Percentiles rank a stretch among this genome's conserved stretches.
phyloP scores from a whole-genome alignment of 352 stramenopile genomes.

The Globisporangium recalcitrans region DNA sequence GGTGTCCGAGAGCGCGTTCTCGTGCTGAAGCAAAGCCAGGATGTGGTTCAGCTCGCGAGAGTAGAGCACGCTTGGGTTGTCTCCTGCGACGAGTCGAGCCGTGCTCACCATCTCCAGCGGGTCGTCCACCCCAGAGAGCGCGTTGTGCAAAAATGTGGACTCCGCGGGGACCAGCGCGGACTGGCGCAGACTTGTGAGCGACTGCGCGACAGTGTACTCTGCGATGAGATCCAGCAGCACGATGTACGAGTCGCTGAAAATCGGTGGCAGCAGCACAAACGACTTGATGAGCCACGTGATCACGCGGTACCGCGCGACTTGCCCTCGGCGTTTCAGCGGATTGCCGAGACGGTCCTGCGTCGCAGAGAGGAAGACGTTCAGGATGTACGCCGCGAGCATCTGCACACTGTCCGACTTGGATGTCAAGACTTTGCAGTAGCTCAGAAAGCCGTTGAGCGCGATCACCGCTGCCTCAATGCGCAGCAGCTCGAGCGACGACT shows the following conservation, averaged over 20 bases:
- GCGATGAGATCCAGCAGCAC: constrained; percentile 71
- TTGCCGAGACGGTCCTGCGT: constrained; percentile 59
- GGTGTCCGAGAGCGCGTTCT: constrained; percentile 75
- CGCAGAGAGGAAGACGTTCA: constrained; percentile 63
- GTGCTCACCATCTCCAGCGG: constrained; percentile 55
- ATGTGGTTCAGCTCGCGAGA: constrained; percentile 76
- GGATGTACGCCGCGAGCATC: constrained; percentile 60
- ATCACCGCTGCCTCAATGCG: constrained; percentile 79
- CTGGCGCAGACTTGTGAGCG: constrained; percentile 66
- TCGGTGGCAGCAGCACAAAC: constrained; percentile 62
- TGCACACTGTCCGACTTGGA: constrained; percentile 36
- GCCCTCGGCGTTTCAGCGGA: constrained; percentile 71
- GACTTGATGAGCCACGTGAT: constrained; percentile 76
- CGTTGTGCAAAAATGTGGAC: constrained; percentile 63
- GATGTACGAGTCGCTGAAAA: constrained; percentile 83
- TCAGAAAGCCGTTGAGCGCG: constrained; percentile 58
- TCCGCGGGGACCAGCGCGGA: constrained; percentile 45
- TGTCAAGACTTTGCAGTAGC: constrained; percentile 26
- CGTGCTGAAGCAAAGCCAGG: constrained; percentile 55
- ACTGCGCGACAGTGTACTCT: constrained; percentile 72
- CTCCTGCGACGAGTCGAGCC: constrained; percentile 49
- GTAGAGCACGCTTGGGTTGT: constrained; percentile 60
- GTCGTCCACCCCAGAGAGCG: constrained; percentile 49
- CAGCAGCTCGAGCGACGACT: constrained; percentile 76
- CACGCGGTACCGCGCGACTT: constrained; percentile 75